These are phyloP conservation scores for Peterozyma xylosa DNA, from an alignment of 805 yeast genomes.

Conservation along the genomic window DNA sequence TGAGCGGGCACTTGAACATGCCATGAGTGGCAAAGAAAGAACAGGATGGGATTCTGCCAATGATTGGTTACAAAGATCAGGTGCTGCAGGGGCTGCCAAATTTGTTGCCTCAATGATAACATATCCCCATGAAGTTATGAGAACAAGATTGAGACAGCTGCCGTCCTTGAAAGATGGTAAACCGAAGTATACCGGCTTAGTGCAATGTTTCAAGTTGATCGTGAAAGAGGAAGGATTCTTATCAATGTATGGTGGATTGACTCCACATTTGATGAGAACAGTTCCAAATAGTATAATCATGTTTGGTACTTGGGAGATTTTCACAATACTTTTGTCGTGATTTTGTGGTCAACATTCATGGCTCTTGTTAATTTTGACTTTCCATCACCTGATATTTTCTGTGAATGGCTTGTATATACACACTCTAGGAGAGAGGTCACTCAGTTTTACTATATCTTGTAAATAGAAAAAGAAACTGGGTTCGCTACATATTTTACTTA, in stretches of 20 bases:
- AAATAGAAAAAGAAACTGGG: too few relatives aligned
- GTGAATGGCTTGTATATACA: too few relatives aligned
- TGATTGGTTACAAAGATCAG: slow-evolving; percentile 95
- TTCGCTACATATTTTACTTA: too few relatives aligned
- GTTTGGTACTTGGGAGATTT: slow-evolving; percentile 98
- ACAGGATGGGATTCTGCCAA: slow-evolving; percentile 53
- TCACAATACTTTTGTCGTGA: slow-evolving; percentile 47
- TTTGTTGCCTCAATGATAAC: slow-evolving; percentile 87
- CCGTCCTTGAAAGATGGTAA: slow-evolving; percentile 68
- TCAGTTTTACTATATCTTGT: too few relatives aligned
- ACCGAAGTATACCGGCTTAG: slow-evolving; percentile 82
- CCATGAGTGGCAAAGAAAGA: slow-evolving; percentile 27
- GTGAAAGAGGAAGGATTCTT: slow-evolving; percentile 87
- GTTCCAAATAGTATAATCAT: slow-evolving; percentile 97
- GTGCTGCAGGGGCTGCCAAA: slow-evolving; percentile 96
- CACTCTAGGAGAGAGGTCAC: too few relatives aligned
- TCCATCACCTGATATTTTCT: too few relatives aligned
- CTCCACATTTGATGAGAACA: slow-evolving; percentile 93
- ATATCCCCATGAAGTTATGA: slow-evolving; percentile 94
- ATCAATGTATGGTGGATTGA: slow-evolving; percentile 94
- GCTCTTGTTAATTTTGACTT: too few relatives aligned
- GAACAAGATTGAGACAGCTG: slow-evolving; percentile 93
- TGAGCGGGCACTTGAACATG: slow-evolving; percentile 34
- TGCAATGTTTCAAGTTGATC: slow-evolving; percentile 82
- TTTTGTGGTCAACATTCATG: too few relatives aligned